Evolutionary conservation across 345 rosid genomes (phyloP).

Genomic region (Sonneratia alba): DNA sequence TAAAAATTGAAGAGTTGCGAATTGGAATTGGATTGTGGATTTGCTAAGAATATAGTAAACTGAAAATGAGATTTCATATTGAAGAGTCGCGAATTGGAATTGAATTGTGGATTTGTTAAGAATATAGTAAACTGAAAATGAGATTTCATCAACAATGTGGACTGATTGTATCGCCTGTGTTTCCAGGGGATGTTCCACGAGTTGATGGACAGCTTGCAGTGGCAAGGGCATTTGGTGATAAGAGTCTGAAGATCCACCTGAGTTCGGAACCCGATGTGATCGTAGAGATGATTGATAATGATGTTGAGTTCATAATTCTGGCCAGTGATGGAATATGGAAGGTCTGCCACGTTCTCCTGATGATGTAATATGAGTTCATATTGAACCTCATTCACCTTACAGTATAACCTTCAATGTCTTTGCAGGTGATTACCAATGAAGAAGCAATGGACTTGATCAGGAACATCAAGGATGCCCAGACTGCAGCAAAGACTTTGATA

Average conservation of each 20-base stretch:
- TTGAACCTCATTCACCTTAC: background rate
- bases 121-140: no score
- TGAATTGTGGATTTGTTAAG: no score
- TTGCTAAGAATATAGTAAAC: background rate
- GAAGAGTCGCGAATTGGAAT: no score
- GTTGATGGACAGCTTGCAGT: slow-evolving; percentile 90
- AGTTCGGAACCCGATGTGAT: slow-evolving; percentile 73
- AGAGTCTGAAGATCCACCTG: slow-evolving; percentile 71
- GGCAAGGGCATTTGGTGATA: slow-evolving; percentile 89
- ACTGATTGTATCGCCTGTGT: background rate
- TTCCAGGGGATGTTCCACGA: slow-evolving; percentile 78
- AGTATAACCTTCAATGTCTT: background rate
- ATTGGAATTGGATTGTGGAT: background rate
- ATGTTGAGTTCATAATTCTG: slow-evolving; percentile 46
- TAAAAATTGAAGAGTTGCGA: background rate
- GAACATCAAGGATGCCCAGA: slow-evolving; percentile 52
- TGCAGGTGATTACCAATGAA: slow-evolving; percentile 72
- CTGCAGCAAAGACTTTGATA: slow-evolving; percentile 60
- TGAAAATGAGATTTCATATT: no score
- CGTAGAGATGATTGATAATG: slow-evolving; percentile 27
- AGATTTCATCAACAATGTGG: no score
- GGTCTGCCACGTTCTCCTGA: slow-evolving; percentile 24
- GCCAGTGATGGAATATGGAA: slow-evolving; percentile 97
- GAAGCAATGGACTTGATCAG: slow-evolving; percentile 57
- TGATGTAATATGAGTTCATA: background rate